Conservation (phyloP, 192 early-diverging fungal genomes). For the Martensiomyces pterosporus region DNA sequence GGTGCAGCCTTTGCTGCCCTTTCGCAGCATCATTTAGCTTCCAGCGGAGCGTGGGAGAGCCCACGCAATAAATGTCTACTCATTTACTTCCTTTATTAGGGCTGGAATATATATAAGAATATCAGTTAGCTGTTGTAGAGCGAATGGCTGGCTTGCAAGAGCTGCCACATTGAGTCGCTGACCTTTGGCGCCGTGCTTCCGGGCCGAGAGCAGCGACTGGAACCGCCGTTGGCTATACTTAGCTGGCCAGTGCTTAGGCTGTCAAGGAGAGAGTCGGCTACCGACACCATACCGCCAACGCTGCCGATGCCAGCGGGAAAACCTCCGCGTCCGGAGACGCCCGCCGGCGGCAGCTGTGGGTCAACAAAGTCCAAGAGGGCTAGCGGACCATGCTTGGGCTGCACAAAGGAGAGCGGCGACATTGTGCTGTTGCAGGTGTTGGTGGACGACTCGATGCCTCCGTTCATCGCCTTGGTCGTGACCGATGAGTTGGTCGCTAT, state of each 20-base stretch:
- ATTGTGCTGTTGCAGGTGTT: not conserved
- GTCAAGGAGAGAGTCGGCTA: not conserved
- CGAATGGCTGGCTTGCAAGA: conserved; percentile 8
- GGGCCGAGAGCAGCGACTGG: too few species aligned
- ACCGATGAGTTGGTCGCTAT: conserved; percentile 27
- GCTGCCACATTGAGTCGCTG: conserved; percentile 13
- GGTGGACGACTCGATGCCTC: conserved; percentile 13
- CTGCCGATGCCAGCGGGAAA: not conserved
- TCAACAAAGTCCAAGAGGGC: conserved; percentile 2
- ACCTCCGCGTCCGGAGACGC: not conserved
- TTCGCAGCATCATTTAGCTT: too few species aligned
- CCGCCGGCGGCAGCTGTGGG: not conserved
- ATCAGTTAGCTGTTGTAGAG: not conserved
- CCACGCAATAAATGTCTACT: too few species aligned
- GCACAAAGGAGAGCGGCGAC: conserved; percentile 1
- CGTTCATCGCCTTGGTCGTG: conserved; percentile 42
- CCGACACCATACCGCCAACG: conserved; percentile 12
- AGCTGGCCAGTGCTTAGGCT: not conserved
- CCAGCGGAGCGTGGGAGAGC: too few species aligned
- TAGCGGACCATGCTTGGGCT: not conserved
- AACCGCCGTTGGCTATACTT: not conserved
- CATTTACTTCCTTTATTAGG: too few species aligned
- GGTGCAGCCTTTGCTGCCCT: too few species aligned
- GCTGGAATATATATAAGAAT: too few species aligned
- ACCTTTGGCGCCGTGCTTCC: not conserved